phyloP scores from a whole-genome alignment of 805 yeast species.

The Wickerhamomyces alni region DNA sequence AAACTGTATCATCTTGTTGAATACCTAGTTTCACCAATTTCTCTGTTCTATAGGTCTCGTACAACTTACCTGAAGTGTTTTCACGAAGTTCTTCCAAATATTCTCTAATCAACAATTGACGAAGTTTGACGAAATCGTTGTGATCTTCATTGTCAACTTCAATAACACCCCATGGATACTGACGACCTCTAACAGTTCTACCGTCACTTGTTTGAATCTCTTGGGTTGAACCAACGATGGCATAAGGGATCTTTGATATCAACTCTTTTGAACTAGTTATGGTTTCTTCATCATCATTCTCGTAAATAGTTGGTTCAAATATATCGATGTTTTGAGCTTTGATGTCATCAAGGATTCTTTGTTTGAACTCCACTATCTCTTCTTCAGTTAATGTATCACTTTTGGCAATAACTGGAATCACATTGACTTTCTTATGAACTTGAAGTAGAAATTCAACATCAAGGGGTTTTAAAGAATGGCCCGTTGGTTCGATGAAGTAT shows the following conservation, averaged over 20 bases:
- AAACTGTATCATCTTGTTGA: conserved; percentile 88
- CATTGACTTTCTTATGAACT: conserved; percentile 85
- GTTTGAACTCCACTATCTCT: conserved; percentile 73
- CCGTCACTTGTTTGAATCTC: conserved; percentile 70
- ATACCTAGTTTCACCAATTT: conserved; percentile 80
- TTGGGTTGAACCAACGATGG: conserved; percentile 85
- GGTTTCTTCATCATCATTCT: conserved; percentile 82
- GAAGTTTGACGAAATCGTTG: conserved; percentile 83
- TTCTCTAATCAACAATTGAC: conserved; percentile 83
- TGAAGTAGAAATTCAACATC: conserved; percentile 85
- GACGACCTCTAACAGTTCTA: conserved; percentile 79
- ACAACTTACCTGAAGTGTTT: conserved; percentile 64
- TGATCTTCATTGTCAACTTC: conserved; percentile 94
- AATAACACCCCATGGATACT: conserved; percentile 95
- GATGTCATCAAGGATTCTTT: conserved; percentile 72
- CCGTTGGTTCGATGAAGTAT: conserved; percentile 95
- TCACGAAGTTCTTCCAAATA: conserved; percentile 93
- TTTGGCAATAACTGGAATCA: conserved; percentile 92
- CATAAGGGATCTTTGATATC: conserved; percentile 77
- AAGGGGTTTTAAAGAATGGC: conserved; percentile 83
- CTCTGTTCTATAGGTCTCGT: conserved; percentile 84
- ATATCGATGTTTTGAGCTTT: conserved; percentile 64
- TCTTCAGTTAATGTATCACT: conserved; percentile 88
- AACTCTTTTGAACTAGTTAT: conserved; percentile 58
- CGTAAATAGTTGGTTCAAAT: conserved; percentile 74